Percentiles rank a stretch among this genome's conserved stretches.
Evolutionary conservation across 2,329 filamentous ascomycete genomes (phyloP).

Genomic region (Colletotrichum echinochloae): DNA sequence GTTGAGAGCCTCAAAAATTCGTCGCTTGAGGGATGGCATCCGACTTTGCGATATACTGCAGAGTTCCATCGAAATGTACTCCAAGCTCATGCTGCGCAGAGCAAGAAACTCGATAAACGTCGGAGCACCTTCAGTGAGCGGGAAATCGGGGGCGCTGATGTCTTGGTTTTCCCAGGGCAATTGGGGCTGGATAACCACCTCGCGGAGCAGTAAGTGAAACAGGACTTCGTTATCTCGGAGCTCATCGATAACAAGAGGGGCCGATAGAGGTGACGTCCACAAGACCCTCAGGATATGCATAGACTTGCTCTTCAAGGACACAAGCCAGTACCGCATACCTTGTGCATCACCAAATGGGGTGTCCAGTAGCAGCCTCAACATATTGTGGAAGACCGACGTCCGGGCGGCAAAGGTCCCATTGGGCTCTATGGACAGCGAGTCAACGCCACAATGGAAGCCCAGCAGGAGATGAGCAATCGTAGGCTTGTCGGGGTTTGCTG

Average conservation of each 20-base stretch:
- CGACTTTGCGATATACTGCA: conserved; percentile 79
- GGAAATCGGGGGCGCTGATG: conserved; percentile 73
- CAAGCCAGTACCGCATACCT: conserved; percentile 74
- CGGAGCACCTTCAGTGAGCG: conserved; percentile 73
- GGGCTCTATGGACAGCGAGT: conserved; percentile 74
- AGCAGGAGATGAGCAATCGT: conserved; percentile 92
- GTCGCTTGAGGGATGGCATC: conserved; percentile 76
- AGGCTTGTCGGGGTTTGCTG: conserved; percentile 79
- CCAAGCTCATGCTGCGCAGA: conserved; percentile 80
- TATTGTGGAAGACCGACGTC: conserved; percentile 84
- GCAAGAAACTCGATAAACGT: conserved; percentile 83
- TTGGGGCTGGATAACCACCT: conserved; percentile 76
- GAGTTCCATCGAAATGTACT: conserved; percentile 88
- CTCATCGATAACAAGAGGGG: conserved; percentile 79
- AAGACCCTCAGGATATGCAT: conserved; percentile 83
- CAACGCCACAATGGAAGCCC: conserved; percentile 84
- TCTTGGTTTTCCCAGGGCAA: conserved; percentile 80
- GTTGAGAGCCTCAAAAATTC: conserved; percentile 79
- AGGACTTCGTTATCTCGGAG: conserved; percentile 83
- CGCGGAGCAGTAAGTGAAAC: conserved; percentile 79
- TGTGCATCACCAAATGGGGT: conserved; percentile 74
- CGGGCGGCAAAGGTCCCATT: conserved; percentile 78
- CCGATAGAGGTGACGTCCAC: conserved; percentile 86
- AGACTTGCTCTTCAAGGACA: conserved; percentile 75
- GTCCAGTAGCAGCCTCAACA: conserved; percentile 78